phyloP scores from a whole-genome alignment of 2,329 filamentous ascomycete genomes.

The Cercospora sp. region DNA sequence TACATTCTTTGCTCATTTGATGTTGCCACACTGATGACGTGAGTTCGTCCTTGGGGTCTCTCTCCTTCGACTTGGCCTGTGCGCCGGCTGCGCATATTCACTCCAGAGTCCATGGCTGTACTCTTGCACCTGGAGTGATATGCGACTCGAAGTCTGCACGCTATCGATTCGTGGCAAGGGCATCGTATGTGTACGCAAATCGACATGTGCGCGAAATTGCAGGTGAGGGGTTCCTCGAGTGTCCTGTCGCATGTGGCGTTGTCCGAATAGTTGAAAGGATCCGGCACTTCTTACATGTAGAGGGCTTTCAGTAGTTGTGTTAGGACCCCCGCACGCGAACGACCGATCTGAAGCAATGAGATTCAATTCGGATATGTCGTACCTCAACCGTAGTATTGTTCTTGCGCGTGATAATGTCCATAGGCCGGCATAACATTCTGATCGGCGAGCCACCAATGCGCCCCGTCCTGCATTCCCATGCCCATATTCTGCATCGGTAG shows the following conservation, averaged over 20 bases:
- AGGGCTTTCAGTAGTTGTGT: too few relatives aligned
- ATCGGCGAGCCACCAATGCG: slow-evolving; percentile 8
- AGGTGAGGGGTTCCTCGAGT: too few relatives aligned
- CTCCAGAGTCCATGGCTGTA: not conserved
- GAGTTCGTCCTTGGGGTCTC: not conserved
- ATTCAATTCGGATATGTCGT: not conserved
- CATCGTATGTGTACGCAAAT: too few relatives aligned
- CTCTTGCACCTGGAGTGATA: not conserved
- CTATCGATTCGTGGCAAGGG: not conserved
- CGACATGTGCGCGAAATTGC: too few relatives aligned
- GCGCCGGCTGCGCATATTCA: not conserved
- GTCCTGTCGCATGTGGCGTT: too few relatives aligned
- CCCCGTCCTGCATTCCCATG: slow-evolving; percentile 8
- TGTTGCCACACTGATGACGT: not conserved
- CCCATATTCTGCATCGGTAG: slow-evolving; percentile 15
- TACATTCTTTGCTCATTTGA: not conserved
- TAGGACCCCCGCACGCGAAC: not conserved
- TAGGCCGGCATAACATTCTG: not conserved
- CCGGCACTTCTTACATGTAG: too few relatives aligned
- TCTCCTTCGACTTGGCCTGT: not conserved
- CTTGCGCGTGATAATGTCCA: not conserved
- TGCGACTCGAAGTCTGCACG: not conserved
- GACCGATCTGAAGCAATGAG: not conserved
- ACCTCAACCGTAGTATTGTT: not conserved
- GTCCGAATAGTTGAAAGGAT: too few relatives aligned